A percentile compares a stretch with the other conserved stretches of the same genome.
These are phyloP conservation scores for Dendrobium huoshanense DNA, from an alignment of 106 monocot species.

Conservation along the genomic window DNA sequence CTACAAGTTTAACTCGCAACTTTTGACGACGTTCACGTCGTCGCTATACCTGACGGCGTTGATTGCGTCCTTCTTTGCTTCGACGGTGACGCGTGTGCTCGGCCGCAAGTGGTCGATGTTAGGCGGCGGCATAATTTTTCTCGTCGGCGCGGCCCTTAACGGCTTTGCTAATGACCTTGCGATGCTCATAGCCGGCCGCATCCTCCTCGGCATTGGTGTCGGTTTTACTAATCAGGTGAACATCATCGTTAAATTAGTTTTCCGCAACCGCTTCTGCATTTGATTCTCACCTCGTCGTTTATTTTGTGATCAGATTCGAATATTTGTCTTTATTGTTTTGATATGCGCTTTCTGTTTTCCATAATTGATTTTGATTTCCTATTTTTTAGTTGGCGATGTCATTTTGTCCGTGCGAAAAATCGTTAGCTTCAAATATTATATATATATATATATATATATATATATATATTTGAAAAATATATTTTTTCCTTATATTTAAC, in stretches of 20 bases:
- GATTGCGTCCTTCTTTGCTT: slow-evolving; percentile 46
- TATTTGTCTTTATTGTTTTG: too few relatives aligned
- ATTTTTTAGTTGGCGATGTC: too few relatives aligned
- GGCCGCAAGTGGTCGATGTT: slow-evolving; percentile 48
- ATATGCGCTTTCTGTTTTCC: too few relatives aligned
- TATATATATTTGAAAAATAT: too few relatives aligned
- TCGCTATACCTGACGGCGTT: slow-evolving; percentile 18
- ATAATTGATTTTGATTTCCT: too few relatives aligned
- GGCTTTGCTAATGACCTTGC: slow-evolving; percentile 28
- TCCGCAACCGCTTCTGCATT: background rate
- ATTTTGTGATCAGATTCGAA: too few relatives aligned
- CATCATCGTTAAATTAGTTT: too few relatives aligned
- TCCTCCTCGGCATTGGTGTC: slow-evolving; percentile 76
- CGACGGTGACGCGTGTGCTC: slow-evolving; percentile 13
- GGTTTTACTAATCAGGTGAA: slow-evolving; percentile 79
- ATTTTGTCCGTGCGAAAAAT: too few relatives aligned
- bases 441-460: too few relatives aligned
- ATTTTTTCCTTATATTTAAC: too few relatives aligned
- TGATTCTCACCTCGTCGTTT: background rate
- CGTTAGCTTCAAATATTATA: too few relatives aligned
- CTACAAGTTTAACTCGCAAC: slow-evolving; percentile 70
- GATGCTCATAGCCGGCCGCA: slow-evolving; percentile 83
- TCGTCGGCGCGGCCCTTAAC: slow-evolving; percentile 12
- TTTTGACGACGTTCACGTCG: slow-evolving; percentile 18
- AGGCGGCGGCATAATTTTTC: slow-evolving; percentile 34